Conservation (phyloP, 768 basidiomycete genomes). For the Coprinopsis sp. region DNA sequence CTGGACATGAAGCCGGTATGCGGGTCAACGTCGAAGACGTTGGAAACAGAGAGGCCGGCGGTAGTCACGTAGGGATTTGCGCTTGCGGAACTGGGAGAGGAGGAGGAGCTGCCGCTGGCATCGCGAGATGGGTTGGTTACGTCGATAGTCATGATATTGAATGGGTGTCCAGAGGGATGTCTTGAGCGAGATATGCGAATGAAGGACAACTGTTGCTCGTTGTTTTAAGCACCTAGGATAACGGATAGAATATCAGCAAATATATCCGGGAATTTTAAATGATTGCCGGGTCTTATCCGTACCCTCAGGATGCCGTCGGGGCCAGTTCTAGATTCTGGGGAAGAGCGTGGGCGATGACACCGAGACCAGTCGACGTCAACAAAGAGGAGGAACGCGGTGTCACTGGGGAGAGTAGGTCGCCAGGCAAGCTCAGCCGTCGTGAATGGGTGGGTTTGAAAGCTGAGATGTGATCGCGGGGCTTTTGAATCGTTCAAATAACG, state of each 20-base stretch:
- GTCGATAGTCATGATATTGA: not conserved
- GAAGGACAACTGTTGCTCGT: too few relatives aligned
- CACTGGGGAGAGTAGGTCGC: too few relatives aligned
- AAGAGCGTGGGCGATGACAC: too few relatives aligned
- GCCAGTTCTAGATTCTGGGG: not conserved
- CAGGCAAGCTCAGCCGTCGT: too few relatives aligned
- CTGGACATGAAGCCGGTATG: slow-evolving; percentile 91
- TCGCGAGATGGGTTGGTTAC: not conserved
- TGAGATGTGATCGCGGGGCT: too few relatives aligned
- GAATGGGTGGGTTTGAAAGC: too few relatives aligned
- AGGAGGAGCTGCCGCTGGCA: slow-evolving; percentile 1
- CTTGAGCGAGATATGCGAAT: too few relatives aligned
- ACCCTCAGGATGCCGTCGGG: slow-evolving; percentile 1
- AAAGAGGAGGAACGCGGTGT: not conserved
- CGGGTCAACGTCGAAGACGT: slow-evolving; percentile 90
- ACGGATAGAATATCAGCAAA: not conserved
- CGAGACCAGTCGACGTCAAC: too few relatives aligned
- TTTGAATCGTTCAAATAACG: too few relatives aligned
- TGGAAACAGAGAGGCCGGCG: slow-evolving; percentile 49
- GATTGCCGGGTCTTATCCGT: slow-evolving; percentile 26
- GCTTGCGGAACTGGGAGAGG: not conserved
- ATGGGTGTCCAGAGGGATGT: not conserved
- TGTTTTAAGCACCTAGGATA: too few relatives aligned
- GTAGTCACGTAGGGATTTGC: not conserved
- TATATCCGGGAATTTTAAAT: not conserved